Evolutionary conservation across 306 rosid species (phyloP).

Genomic region (Rubus idaeus): DNA sequence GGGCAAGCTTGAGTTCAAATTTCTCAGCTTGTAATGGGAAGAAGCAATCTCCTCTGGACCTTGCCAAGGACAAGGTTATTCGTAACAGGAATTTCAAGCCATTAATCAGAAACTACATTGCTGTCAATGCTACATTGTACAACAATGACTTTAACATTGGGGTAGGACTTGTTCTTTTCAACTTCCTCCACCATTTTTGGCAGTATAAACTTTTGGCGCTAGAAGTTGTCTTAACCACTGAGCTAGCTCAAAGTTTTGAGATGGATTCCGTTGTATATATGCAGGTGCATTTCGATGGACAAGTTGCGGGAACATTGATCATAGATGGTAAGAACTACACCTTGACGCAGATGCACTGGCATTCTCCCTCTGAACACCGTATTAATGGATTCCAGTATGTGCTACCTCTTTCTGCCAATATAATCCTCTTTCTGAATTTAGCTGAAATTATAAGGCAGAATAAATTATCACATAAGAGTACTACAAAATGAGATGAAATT

Average conservation of each 20-base stretch:
- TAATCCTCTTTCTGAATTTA: neutral
- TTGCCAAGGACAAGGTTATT: conserved; percentile 21
- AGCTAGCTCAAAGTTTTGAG: neutral
- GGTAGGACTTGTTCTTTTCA: conserved; percentile 50
- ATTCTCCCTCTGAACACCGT: conserved; percentile 80
- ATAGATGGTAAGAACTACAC: conserved; percentile 54
- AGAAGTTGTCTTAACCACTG: neutral
- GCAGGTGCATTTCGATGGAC: conserved; percentile 56
- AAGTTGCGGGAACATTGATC: conserved; percentile 42
- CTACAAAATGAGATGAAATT: neutral
- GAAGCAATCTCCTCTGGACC: conserved; percentile 67
- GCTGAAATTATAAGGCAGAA: neutral
- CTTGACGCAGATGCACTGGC: conserved; percentile 83
- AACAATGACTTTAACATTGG: conserved; percentile 67
- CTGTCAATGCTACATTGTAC: conserved; percentile 57
- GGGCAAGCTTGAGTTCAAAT: conserved; percentile 67
- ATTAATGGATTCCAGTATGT: conserved; percentile 58
- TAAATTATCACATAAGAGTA: neutral
- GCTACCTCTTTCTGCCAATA: neutral
- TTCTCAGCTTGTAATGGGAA: conserved; percentile 59
- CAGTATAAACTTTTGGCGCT: neutral
- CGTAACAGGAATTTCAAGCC: conserved; percentile 30
- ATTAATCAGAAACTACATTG: conserved; percentile 40
- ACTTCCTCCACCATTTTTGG: conserved; percentile 6
- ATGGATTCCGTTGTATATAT: neutral